A percentile compares a stretch with the other conserved stretches of the same genome.
Conservation (phyloP, 108 stramenopile species). For the Schizochytrium sp. region DNA sequence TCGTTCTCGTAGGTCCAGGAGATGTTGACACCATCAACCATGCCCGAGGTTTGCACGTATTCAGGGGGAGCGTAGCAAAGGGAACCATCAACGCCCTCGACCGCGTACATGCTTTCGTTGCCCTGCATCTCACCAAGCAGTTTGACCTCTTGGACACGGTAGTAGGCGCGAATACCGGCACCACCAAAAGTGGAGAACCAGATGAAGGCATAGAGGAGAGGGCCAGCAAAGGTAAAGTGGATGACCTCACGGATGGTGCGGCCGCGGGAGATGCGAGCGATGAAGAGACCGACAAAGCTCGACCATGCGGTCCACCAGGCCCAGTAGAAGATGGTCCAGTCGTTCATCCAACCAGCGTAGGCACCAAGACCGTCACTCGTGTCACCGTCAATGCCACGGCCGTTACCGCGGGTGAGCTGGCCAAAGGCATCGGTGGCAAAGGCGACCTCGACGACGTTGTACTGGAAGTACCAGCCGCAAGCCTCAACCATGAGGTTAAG, state of each 20-base stretch:
- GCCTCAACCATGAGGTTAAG: slow-evolving; percentile 47
- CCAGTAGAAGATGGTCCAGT: slow-evolving; percentile 61
- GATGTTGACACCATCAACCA: too few relatives aligned
- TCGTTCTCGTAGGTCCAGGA: background rate
- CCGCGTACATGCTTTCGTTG: background rate
- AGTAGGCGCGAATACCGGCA: slow-evolving; percentile 48
- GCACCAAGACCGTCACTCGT: slow-evolving; percentile 25
- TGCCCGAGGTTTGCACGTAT: too few relatives aligned
- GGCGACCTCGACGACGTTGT: background rate
- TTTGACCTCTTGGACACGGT: background rate
- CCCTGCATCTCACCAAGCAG: background rate
- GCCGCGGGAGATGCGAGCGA: slow-evolving; percentile 55
- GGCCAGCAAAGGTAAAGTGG: slow-evolving; percentile 32
- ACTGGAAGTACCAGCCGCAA: slow-evolving; percentile 44
- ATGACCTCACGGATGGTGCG: slow-evolving; percentile 46
- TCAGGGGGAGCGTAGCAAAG: slow-evolving; percentile 22
- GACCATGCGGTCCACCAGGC: slow-evolving; percentile 65
- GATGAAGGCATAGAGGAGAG: slow-evolving; percentile 39
- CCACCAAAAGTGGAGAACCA: slow-evolving; percentile 57
- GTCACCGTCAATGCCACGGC: slow-evolving; percentile 42
- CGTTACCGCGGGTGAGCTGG: slow-evolving; percentile 18
- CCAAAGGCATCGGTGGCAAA: slow-evolving; percentile 15
- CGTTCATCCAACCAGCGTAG: slow-evolving; percentile 45
- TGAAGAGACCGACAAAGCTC: slow-evolving; percentile 56
- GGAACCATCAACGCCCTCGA: background rate